phyloP scores from a whole-genome alignment of 2,329 filamentous ascomycete genomes.

The Calonectria pteridis region DNA sequence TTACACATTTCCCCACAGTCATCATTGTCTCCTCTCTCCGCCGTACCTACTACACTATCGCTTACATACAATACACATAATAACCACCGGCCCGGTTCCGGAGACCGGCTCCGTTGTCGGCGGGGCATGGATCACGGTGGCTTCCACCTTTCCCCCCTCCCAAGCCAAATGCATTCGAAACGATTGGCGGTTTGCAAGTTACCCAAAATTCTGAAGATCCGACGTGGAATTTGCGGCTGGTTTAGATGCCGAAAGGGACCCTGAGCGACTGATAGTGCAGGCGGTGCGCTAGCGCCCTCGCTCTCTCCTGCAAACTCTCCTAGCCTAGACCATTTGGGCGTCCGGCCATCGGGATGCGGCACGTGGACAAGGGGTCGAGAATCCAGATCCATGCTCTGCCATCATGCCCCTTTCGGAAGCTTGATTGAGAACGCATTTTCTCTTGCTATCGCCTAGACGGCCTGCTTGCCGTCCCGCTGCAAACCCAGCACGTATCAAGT shows the following conservation, averaged over 20 bases:
- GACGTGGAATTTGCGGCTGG: neutral
- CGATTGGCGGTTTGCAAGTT: neutral
- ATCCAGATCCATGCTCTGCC: constrained; percentile 1
- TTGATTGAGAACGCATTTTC: constrained; percentile 27
- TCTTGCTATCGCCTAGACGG: neutral
- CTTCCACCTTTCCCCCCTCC: neutral
- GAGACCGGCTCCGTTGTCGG: constrained; percentile 34
- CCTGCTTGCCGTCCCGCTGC: neutral
- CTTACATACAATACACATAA: neutral
- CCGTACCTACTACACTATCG: neutral
- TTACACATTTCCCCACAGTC: neutral
- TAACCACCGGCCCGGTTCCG: constrained; percentile 44
- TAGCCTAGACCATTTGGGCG: neutral
- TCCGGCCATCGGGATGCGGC: neutral
- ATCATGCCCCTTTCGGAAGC: constrained; percentile 26
- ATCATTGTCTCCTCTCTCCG: neutral
- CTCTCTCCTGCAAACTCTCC: neutral
- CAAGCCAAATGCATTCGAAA: neutral
- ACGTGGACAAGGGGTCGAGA: neutral
- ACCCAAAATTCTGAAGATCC: neutral
- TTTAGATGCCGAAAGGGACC: neutral
- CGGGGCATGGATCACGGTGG: neutral
- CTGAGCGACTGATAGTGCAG: neutral
- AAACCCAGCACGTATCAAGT: neutral
- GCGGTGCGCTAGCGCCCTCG: neutral